These are phyloP conservation scores for Mesotaenium endlicherianum DNA, from an alignment of 139 green algal genomes.

Conservation along the genomic window DNA sequence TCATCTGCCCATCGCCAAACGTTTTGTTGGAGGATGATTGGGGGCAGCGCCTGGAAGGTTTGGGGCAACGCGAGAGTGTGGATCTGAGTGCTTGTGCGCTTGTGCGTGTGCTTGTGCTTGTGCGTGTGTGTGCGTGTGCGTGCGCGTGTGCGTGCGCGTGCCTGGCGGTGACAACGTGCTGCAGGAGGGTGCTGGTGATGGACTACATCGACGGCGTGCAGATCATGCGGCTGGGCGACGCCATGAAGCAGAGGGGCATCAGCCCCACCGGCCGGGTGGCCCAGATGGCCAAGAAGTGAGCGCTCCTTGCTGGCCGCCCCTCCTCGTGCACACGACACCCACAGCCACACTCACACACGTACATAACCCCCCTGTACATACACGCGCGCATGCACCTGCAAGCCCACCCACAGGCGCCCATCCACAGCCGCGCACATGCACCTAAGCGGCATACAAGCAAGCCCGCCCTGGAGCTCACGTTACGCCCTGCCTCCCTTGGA, in stretches of 20 bases:
- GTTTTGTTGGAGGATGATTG: no score
- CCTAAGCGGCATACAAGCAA: no score
- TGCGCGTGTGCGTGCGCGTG: neutral
- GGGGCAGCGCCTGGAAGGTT: no score
- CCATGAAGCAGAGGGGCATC: constrained; percentile 59
- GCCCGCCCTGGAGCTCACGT: no score
- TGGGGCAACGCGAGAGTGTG: no score
- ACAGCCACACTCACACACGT: neutral
- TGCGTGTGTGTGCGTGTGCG: neutral
- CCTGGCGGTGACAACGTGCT: neutral
- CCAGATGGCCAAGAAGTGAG: constrained; percentile 9
- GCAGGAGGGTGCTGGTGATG: constrained; percentile 76
- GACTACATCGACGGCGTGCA: constrained; percentile 80
- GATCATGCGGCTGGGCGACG: constrained; percentile 41
- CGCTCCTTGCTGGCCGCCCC: no score
- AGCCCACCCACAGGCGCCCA: no score
- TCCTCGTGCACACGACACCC: neutral
- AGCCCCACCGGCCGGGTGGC: constrained; percentile 18
- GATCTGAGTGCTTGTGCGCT: neutral
- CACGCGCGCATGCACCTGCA: no score
- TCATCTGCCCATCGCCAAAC: neutral
- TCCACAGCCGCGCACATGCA: no score
- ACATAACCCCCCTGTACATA: no score
- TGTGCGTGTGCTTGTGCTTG: neutral
- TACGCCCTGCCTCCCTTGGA: no score